Conservation (phyloP, 164 flowering plant genomes). For the Liriodendron chinense region DNA sequence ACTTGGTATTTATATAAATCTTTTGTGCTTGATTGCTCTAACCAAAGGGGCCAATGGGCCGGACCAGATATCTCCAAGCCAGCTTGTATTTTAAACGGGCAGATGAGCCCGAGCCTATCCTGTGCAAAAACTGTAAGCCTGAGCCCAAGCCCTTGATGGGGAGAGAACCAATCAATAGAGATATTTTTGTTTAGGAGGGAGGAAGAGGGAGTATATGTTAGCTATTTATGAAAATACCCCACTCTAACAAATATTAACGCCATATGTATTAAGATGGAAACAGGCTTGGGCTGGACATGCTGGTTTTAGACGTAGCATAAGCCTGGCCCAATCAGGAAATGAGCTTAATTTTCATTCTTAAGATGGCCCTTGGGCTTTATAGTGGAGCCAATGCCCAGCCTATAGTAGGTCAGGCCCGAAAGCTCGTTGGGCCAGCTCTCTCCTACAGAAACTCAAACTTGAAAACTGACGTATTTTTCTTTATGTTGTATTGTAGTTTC, state of each 20-base stretch:
- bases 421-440: background rate
- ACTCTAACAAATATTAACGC: too few species aligned
- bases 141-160: too few species aligned
- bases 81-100: background rate
- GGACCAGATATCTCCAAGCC: background rate
- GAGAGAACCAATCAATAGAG: too few species aligned
- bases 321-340: background rate
- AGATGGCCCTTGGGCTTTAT: background rate
- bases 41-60: background rate
- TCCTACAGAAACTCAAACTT: background rate
- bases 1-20: background rate
- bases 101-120: background rate
- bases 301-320: too few species aligned
- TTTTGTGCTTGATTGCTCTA: too few species aligned
- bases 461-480: slow-evolving; percentile 14
- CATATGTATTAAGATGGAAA: too few species aligned
- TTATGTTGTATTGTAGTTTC: slow-evolving; percentile 46
- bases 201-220: too few species aligned
- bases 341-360: background rate
- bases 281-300: too few species aligned
- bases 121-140: background rate
- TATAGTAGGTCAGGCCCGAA: background rate
- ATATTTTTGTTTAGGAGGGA: too few species aligned
- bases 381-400: background rate
- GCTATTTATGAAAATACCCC: too few species aligned